Conservation (phyloP, 2,329 filamentous ascomycete species). For the Cadophora gregata region DNA sequence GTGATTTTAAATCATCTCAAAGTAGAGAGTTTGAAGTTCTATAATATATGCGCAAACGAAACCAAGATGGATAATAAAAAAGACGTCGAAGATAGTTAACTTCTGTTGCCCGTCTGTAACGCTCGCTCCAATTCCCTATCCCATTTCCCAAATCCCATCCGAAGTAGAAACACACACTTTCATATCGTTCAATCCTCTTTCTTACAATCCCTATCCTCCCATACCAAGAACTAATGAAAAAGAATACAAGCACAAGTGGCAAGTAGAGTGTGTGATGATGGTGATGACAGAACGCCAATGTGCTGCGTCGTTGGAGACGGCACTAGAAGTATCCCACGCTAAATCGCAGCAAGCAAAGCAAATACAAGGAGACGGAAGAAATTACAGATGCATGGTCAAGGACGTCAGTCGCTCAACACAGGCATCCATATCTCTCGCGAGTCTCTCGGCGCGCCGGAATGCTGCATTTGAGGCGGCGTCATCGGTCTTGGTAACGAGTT, state of each 20-base stretch:
- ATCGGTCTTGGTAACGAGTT: conserved; percentile 67
- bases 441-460: conserved; percentile 35
- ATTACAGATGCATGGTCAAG: conserved; percentile 37
- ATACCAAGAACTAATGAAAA: not conserved
- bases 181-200: not conserved
- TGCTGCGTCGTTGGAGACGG: conserved; percentile 8
- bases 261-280: conserved; percentile 15
- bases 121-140: not conserved
- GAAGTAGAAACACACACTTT: not conserved
- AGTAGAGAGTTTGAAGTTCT: not conserved
- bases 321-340: conserved; percentile 25
- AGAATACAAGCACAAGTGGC: conserved; percentile 10
- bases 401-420: conserved; percentile 37
- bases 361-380: conserved; percentile 5
- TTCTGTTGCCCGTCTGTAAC: conserved; percentile 15
- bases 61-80: not conserved
- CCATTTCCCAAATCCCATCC: not conserved
- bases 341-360: conserved; percentile 33
- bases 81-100: conserved; percentile 19
- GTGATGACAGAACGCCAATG: conserved; percentile 20
- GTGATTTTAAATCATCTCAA: not conserved
- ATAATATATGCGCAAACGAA: conserved; percentile 6
- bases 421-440: conserved; percentile 39
- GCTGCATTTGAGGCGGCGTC: conserved; percentile 41
- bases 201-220: not conserved